These are phyloP conservation scores for Salix caprea DNA, from an alignment of 345 rosid species.

Conservation along the genomic window DNA sequence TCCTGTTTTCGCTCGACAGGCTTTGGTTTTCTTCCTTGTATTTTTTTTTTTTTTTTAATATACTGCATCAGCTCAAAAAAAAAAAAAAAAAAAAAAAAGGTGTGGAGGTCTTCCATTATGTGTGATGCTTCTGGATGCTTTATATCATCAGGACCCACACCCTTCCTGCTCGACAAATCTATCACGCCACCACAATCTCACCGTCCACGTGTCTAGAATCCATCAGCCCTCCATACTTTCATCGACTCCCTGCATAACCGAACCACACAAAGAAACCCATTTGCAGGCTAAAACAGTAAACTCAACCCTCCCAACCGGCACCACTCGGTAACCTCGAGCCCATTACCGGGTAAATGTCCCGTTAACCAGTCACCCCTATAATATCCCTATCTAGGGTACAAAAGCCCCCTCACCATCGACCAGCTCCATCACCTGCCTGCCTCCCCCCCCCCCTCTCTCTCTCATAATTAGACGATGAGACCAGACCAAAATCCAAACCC, in stretches of 20 bases:
- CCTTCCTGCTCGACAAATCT: neutral
- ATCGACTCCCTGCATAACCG: neutral
- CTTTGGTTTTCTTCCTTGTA: too few species aligned
- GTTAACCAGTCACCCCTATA: constrained; percentile 12
- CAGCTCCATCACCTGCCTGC: neutral
- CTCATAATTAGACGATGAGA: neutral
- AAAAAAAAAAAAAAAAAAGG: too few species aligned
- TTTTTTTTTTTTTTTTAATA: too few species aligned
- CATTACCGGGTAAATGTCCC: neutral
- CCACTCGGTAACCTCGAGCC: neutral
- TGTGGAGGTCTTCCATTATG: too few species aligned
- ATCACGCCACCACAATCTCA: neutral
- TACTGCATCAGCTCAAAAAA: too few species aligned
- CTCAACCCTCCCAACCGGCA: constrained; percentile 11
- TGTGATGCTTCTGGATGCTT: too few species aligned
- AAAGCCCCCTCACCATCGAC: neutral
- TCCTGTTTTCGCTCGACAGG: too few species aligned
- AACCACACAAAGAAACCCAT: neutral
- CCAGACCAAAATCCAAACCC: neutral
- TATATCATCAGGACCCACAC: neutral
- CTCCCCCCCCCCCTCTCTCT: neutral
- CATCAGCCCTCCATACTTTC: neutral
- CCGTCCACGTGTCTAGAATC: neutral
- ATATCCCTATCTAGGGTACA: neutral
- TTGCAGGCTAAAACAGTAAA: neutral